Conservation (phyloP, 1,284 basidiomycete species). For the Retiboletus flavoniger region DNA sequence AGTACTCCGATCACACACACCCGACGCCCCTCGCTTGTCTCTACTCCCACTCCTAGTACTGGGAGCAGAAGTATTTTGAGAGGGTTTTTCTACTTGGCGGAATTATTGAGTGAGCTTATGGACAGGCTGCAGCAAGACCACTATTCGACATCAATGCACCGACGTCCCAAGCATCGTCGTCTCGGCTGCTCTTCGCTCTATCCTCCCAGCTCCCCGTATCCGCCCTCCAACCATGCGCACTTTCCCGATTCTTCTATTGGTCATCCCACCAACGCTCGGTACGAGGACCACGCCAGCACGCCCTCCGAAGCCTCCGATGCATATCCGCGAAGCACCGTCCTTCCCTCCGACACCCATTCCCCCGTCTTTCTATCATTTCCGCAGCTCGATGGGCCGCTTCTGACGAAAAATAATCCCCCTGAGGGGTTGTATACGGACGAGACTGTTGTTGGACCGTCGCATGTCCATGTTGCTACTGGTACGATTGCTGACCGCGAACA, state of each 20-base stretch:
- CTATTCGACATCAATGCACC: too few species aligned
- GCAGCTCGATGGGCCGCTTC: constrained; percentile 17
- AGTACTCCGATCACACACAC: too few species aligned
- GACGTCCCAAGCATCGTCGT: too few species aligned
- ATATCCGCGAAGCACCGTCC: constrained; percentile 36
- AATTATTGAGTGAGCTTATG: too few species aligned
- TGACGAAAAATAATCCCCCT: constrained; percentile 36
- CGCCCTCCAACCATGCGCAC: constrained; percentile 20
- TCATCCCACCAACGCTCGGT: constrained; percentile 10
- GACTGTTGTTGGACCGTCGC: constrained; percentile 30
- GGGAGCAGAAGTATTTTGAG: too few species aligned
- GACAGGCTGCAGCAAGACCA: too few species aligned
- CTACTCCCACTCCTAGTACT: too few species aligned
- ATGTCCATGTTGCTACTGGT: constrained; percentile 14
- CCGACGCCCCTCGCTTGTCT: too few species aligned
- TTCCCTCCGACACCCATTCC: constrained; percentile 6
- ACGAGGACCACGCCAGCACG: constrained; percentile 20
- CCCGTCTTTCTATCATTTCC: constrained; percentile 19
- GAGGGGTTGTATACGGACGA: constrained; percentile 31
- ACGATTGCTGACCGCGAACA: constrained; percentile 24
- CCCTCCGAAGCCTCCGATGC: constrained; percentile 30
- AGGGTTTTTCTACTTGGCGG: too few species aligned
- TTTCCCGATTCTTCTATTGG: neutral
- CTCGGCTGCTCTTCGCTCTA: constrained; percentile 32
- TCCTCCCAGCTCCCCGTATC: constrained; percentile 34